phyloP scores from a whole-genome alignment of 805 yeast species.

The Teunomyces gatunensis region DNA sequence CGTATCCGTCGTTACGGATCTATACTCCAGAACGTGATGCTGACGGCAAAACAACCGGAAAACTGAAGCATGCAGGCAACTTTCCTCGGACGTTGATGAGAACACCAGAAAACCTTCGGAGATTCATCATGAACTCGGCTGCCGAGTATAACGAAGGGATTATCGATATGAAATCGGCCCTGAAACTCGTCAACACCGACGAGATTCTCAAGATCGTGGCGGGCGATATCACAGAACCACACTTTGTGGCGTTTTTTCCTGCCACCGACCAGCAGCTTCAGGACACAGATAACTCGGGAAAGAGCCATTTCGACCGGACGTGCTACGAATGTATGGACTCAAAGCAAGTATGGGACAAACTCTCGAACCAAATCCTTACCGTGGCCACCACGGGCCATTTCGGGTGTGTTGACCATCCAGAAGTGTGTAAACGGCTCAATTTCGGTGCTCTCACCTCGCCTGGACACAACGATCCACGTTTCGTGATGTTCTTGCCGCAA shows the following conservation, averaged over 20 bases:
- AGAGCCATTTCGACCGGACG: conserved; percentile 30
- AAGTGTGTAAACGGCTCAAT: conserved; percentile 53
- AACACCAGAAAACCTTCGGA: conserved; percentile 47
- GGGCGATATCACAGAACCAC: conserved; percentile 50
- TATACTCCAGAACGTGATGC: conserved; percentile 55
- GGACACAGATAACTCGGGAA: conserved; percentile 26
- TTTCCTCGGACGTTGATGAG: conserved; percentile 49
- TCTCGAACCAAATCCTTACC: conserved; percentile 47
- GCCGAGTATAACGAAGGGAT: conserved; percentile 42
- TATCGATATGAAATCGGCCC: conserved; percentile 40
- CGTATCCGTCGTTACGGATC: conserved; percentile 71
- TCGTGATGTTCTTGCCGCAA: conserved; percentile 54
- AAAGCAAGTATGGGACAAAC: conserved; percentile 55
- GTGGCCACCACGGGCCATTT: conserved; percentile 51
- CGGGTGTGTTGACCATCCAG: conserved; percentile 52
- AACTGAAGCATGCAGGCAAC: conserved; percentile 32
- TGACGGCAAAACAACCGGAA: conserved; percentile 23
- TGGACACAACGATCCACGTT: conserved; percentile 32
- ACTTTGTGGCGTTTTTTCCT: conserved; percentile 68
- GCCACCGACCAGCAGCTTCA: conserved; percentile 42
- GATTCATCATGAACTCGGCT: conserved; percentile 55
- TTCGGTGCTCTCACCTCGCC: conserved; percentile 20
- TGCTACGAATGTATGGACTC: conserved; percentile 53
- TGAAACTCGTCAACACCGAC: conserved; percentile 37
- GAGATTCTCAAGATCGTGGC: conserved; percentile 48